Evolutionary conservation across 202 grass and related monocot species (phyloP).

Genomic region (Eragrostis tef): DNA sequence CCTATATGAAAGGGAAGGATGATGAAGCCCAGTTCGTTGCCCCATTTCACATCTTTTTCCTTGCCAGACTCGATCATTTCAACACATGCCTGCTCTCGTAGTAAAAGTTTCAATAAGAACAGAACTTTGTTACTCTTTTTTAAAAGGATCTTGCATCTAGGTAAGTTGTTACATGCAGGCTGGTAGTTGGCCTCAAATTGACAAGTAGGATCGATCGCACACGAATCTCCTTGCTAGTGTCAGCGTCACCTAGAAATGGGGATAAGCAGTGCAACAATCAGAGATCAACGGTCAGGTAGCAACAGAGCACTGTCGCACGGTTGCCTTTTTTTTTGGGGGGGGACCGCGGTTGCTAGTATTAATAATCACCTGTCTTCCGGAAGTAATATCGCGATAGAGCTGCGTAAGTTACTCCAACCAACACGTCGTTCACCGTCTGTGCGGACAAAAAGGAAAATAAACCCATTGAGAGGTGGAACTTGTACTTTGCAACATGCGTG

Average conservation of each 20-base stretch:
- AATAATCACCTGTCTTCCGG: conserved; percentile 64
- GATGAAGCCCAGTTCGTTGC: conserved; percentile 79
- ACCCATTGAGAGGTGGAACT: background rate
- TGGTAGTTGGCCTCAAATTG: conserved; percentile 70
- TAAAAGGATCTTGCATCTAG: background rate
- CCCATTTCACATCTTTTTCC: conserved; percentile 61
- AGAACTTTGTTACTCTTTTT: background rate
- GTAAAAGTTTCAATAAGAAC: background rate
- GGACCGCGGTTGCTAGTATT: no score
- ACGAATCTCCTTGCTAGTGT: conserved; percentile 51
- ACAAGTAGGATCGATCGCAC: conserved; percentile 84
- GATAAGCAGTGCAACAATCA: background rate
- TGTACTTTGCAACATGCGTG: background rate
- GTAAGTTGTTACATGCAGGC: conserved; percentile 62
- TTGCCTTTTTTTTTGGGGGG: no score
- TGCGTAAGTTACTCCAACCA: conserved; percentile 64
- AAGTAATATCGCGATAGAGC: conserved; percentile 74
- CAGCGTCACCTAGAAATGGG: conserved; percentile 48
- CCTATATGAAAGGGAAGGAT: conserved; percentile 63
- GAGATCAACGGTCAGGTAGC: conserved; percentile 7
- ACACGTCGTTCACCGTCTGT: conserved; percentile 83
- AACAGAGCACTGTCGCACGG: background rate
- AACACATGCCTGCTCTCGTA: conserved; percentile 61
- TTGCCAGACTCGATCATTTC: conserved; percentile 65
- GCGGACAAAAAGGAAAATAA: background rate